phyloP scores from a whole-genome alignment of 768 basidiomycete genomes.

The Naganishia vaughanmartiniae region DNA sequence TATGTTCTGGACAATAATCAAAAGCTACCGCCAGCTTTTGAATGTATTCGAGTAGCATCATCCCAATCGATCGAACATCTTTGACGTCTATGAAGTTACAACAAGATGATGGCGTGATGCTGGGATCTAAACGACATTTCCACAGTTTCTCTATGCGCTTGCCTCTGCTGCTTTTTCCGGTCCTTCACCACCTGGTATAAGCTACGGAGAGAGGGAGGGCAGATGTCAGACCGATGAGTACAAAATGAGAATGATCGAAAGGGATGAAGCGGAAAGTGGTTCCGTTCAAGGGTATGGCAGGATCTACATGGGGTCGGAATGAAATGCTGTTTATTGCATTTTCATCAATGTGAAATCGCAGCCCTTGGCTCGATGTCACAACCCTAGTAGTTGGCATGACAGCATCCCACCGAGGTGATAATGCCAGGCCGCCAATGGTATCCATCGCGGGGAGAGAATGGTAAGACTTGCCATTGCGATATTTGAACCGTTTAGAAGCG shows the following conservation, averaged over 20 bases:
- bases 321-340: too few species aligned
- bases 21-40: too few species aligned
- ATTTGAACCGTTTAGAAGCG: constrained; percentile 54
- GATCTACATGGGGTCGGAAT: too few species aligned
- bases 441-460: constrained; percentile 1
- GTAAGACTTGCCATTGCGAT: constrained; percentile 79
- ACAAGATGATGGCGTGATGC: background rate
- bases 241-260: background rate
- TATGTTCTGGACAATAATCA: too few species aligned
- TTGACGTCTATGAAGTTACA: background rate
- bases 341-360: too few species aligned
- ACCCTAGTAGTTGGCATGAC: background rate
- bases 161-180: constrained; percentile 54
- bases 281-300: too few species aligned
- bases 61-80: background rate
- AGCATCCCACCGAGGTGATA: too few species aligned
- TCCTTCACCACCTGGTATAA: constrained; percentile 70
- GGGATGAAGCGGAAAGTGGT: background rate
- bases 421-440: background rate
- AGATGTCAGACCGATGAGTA: background rate
- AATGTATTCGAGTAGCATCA: background rate
- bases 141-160: background rate
- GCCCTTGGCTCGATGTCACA: too few species aligned
- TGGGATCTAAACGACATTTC: background rate
- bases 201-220: constrained; percentile 51